A percentile compares a stretch with the other conserved stretches of the same genome.
Conservation (phyloP, 2,329 filamentous ascomycete species). For the Aspergillus pseudoviridinutans region DNA sequence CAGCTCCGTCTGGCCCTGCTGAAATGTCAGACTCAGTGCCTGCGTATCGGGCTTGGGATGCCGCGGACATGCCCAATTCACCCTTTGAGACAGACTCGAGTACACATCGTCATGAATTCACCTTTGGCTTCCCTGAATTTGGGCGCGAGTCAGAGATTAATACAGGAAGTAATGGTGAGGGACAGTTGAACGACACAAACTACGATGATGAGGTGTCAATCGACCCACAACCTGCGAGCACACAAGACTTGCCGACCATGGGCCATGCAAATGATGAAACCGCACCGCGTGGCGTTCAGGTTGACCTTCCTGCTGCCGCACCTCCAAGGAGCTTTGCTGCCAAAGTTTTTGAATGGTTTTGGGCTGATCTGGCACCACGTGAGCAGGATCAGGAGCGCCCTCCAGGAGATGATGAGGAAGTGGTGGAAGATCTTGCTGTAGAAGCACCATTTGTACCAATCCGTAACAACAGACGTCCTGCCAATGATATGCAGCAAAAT, state of each 20-base stretch:
- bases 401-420: slow-evolving; percentile 54
- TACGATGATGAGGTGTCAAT: background rate
- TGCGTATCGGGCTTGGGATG: slow-evolving; percentile 2
- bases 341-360: slow-evolving; percentile 41
- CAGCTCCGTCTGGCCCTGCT: background rate
- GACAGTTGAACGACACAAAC: background rate
- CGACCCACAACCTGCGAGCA: background rate
- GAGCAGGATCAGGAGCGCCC: slow-evolving; percentile 36
- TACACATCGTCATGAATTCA: slow-evolving; percentile 1
- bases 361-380: slow-evolving; percentile 37
- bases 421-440: slow-evolving; percentile 55
- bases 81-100: background rate
- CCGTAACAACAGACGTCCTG: slow-evolving; percentile 41
- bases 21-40: background rate
- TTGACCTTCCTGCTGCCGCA: slow-evolving; percentile 9
- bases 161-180: background rate
- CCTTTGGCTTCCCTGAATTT: background rate
- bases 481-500: slow-evolving; percentile 21
- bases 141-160: background rate
- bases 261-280: background rate
- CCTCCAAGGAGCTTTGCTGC: slow-evolving; percentile 21
- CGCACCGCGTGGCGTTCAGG: background rate
- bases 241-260: background rate
- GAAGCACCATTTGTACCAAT: slow-evolving; percentile 60
- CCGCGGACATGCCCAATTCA: background rate